A percentile compares a stretch with the other conserved stretches of the same genome.
These are phyloP conservation scores for Sutorius eximius DNA, from an alignment of 1,284 basidiomycete species.

Conservation along the genomic window DNA sequence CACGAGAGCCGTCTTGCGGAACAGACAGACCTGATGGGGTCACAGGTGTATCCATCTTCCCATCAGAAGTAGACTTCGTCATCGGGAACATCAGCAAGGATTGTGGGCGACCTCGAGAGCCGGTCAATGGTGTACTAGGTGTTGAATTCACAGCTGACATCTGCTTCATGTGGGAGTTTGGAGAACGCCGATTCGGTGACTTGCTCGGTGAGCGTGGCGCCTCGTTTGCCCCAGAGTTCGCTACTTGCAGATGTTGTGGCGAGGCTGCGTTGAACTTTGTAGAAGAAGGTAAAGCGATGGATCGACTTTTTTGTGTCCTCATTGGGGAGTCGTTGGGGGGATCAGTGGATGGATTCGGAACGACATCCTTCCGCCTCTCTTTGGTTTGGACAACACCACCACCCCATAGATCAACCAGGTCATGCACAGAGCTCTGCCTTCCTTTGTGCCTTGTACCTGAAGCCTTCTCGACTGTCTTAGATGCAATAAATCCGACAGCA, in stretches of 20 bases:
- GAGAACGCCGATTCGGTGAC: slow-evolving; percentile 31
- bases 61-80: slow-evolving; percentile 44
- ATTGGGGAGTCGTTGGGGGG: slow-evolving; percentile 14
- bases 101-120: slow-evolving; percentile 59
- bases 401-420: slow-evolving; percentile 74
- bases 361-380: slow-evolving; percentile 39
- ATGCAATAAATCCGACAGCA: slow-evolving; percentile 36
- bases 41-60: slow-evolving; percentile 33
- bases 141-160: slow-evolving; percentile 30
- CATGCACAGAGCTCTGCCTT: slow-evolving; percentile 76
- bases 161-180: slow-evolving; percentile 29
- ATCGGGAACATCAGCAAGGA: slow-evolving; percentile 71
- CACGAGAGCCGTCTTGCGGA: slow-evolving; percentile 44
- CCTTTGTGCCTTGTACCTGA: slow-evolving; percentile 37
- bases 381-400: slow-evolving; percentile 45
- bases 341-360: slow-evolving; percentile 19
- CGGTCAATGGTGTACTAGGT: slow-evolving; percentile 15
- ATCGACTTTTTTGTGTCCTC: slow-evolving; percentile 21
- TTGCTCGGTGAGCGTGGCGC: slow-evolving; percentile 31
- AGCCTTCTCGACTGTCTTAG: slow-evolving; percentile 21
- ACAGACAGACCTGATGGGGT: slow-evolving; percentile 42
- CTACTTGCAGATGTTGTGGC: slow-evolving; percentile 32
- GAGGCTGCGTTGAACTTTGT: slow-evolving; percentile 30
- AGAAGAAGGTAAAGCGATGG: slow-evolving; percentile 15
- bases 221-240: slow-evolving; percentile 17